A percentile compares a stretch with the other conserved stretches of the same genome.
Conservation (phyloP, 2,329 filamentous ascomycete genomes). For the Phaeosphaeria sp. region DNA sequence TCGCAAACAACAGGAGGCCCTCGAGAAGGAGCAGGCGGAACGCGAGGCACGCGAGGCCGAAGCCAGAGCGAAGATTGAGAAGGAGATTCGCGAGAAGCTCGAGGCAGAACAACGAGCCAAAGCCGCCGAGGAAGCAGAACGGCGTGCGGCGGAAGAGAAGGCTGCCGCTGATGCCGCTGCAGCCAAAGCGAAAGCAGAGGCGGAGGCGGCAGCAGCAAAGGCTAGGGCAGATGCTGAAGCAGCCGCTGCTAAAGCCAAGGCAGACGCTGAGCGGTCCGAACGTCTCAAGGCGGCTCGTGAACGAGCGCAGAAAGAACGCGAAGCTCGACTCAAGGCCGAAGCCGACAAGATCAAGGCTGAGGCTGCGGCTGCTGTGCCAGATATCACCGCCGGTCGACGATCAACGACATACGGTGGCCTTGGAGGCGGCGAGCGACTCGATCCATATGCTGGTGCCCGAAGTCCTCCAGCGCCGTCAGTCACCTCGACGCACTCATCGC, state of each 20-base stretch:
- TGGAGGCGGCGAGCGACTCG: conserved; percentile 71
- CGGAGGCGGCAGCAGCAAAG: conserved; percentile 39
- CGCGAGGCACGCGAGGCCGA: conserved; percentile 44
- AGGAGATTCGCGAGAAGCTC: conserved; percentile 51
- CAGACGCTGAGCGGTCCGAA: conserved; percentile 42
- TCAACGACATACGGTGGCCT: conserved; percentile 48
- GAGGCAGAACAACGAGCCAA: conserved; percentile 49
- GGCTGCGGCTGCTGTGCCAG: conserved; percentile 28
- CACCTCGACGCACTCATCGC: conserved; percentile 46
- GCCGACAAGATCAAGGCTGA: conserved; percentile 41
- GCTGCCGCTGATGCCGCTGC: conserved; percentile 30
- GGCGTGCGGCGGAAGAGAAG: conserved; percentile 47
- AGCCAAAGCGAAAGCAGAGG: conserved; percentile 42
- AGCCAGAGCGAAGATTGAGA: conserved; percentile 46
- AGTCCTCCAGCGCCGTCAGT: conserved; percentile 55
- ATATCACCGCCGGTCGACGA: conserved; percentile 31
- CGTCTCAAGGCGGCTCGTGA: conserved; percentile 49
- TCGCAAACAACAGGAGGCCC: conserved; percentile 48
- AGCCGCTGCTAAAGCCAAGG: conserved; percentile 38
- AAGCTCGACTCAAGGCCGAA: conserved; percentile 45
- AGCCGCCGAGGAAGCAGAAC: conserved; percentile 47
- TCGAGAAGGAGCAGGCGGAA: conserved; percentile 52
- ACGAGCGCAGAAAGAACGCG: conserved; percentile 47
- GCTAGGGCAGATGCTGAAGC: conserved; percentile 39
- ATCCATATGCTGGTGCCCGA: conserved; percentile 67